phyloP scores from a whole-genome alignment of 2,329 filamentous ascomycete genomes.

The Pseudogymnoascus sp. region DNA sequence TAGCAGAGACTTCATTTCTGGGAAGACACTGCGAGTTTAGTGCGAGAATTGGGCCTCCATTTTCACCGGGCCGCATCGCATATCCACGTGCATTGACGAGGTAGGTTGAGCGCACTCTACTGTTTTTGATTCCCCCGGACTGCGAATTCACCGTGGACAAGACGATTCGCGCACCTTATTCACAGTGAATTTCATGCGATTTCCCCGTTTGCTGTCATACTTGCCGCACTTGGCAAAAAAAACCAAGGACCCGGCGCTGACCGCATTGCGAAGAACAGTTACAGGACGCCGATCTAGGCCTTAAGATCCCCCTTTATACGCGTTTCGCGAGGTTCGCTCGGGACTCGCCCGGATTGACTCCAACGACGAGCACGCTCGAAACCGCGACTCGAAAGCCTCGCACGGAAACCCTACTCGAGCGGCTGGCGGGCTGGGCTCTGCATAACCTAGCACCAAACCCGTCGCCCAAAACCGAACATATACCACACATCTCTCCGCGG shows the following conservation, averaged over 20 bases:
- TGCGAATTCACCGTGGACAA: neutral
- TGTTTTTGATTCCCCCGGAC: neutral
- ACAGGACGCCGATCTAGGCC: conserved; percentile 1
- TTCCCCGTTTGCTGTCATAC: neutral
- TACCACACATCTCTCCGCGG: neutral
- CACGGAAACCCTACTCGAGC: neutral
- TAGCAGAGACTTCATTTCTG: conserved; percentile 2
- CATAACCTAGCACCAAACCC: conserved; percentile 5
- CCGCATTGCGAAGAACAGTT: conserved; percentile 5
- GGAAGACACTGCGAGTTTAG: neutral
- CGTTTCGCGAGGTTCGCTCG: neutral
- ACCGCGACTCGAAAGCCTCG: neutral
- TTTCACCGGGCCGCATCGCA: conserved; percentile 2
- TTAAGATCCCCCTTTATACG: neutral
- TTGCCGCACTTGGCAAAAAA: neutral
- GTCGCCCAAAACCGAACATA: conserved; percentile 4
- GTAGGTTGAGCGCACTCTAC: neutral
- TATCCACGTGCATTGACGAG: neutral
- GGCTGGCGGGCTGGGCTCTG: conserved; percentile 5
- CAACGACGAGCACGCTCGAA: neutral
- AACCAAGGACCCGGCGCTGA: neutral
- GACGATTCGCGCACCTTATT: neutral
- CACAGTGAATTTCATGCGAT: neutral
- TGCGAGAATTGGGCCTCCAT: neutral
- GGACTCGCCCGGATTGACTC: neutral